Evolutionary conservation across 352 stramenopile genomes (phyloP).

Genomic region (Phytophthora fragariae): DNA sequence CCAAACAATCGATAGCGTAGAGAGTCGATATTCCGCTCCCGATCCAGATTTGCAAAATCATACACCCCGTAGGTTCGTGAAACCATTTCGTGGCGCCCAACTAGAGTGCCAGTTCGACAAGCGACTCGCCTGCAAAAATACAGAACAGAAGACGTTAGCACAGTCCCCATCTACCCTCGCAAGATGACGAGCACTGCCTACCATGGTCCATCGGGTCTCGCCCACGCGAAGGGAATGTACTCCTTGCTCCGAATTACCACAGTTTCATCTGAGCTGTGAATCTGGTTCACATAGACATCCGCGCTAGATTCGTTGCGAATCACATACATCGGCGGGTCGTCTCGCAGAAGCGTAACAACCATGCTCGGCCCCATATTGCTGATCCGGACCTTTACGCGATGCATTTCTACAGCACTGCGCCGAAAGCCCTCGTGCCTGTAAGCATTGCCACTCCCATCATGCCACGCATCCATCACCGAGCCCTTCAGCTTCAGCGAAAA

Average conservation of each 20-base stretch:
- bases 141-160: constrained; percentile 4
- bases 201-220: constrained; percentile 76
- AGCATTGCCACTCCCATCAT: constrained; percentile 38
- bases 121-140: constrained; percentile 63
- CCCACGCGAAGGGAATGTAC: constrained; percentile 85
- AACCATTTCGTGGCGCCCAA: constrained; percentile 56
- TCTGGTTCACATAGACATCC: constrained; percentile 78
- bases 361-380: constrained; percentile 81
- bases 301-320: constrained; percentile 85
- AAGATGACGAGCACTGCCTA: constrained; percentile 31
- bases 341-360: constrained; percentile 76
- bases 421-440: constrained; percentile 55
- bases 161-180: background rate
- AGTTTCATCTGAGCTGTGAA: constrained; percentile 69
- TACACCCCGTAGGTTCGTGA: constrained; percentile 77
- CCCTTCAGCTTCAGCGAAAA: constrained; percentile 84
- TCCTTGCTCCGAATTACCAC: constrained; percentile 73
- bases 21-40: constrained; percentile 75
- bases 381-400: constrained; percentile 81
- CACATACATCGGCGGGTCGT: constrained; percentile 88
- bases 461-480: constrained; percentile 60
- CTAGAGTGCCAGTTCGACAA: constrained; percentile 63
- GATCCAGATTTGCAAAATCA: constrained; percentile 87
- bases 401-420: constrained; percentile 57
- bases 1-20: constrained; percentile 78